Base-by-base conservation (phyloP, 805 yeast species). In the Teunomyces funiuensis region DNA sequence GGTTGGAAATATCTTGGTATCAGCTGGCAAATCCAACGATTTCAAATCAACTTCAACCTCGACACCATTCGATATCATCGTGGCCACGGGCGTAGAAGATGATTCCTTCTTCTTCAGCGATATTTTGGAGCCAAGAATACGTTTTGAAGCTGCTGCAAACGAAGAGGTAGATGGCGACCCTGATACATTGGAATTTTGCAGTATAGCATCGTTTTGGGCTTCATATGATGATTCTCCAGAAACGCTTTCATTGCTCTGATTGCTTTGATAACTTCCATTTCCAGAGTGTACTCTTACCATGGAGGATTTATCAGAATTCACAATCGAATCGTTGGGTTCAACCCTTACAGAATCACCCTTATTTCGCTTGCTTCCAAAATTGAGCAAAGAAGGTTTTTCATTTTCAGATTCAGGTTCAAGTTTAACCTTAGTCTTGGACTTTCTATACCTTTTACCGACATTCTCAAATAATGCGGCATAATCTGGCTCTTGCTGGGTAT, bases 401-500 rank as follows among this genome's bases (percentile, higher is more conserved):
- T 26, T 28, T 10, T 28, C 33, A 17, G 40, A 28, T 40, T 46
- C 19, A 33, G 40, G 36, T 14, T 61, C 66, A 9, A 39, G 34
- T 40, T 61, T 60, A 11, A 46, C 41, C 36, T 54, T 59, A 3
- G 48, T 39, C 28, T 59, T 65, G 14, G 52, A 30, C 36, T 65
- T 65, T 40, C 56, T 59, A 33, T 49, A 49, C 25, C 74, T 46
- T 41, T 69, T 70, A 1, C 74, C 74, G 4, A 70, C 73, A 33
- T 65, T 66, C 42, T 69, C 66, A 50, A 70, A 70, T 20, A 70
- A 57, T 4, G 74, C 73, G 3, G 67, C 74, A 48, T 70, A 70
- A 48, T 70, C 69, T 2, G 74, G 74, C 40, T 62, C 69, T 31
- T 29, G 40, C n/a, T 33, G 36, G 8, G 9, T 18, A 5, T 17